A percentile compares a stretch with the other conserved stretches of the same genome.
Evolutionary conservation across 495 filamentous ascomycete genomes (phyloP).

Genomic region (Penicillium riverlandense): DNA sequence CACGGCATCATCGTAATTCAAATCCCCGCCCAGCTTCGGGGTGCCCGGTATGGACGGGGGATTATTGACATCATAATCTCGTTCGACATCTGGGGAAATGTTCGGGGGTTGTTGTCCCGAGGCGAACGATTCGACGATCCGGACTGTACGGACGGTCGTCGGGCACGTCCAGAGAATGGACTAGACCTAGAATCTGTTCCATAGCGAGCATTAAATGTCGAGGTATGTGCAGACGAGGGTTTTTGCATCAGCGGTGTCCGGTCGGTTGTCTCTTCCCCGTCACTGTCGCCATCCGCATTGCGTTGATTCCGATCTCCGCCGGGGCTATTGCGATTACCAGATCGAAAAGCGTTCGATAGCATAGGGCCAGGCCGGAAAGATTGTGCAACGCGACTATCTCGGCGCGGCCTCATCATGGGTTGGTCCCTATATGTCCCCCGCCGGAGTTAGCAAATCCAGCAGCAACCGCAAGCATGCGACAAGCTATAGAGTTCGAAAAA

Average conservation of each 20-base stretch:
- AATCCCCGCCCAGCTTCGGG: conserved; percentile 51
- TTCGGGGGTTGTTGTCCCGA: conserved; percentile 17
- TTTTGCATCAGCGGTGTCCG: conserved; percentile 34
- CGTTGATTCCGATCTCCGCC: conserved; percentile 17
- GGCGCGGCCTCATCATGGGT: conserved; percentile 59
- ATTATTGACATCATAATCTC: conserved; percentile 82
- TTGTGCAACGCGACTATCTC: conserved; percentile 47
- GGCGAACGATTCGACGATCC: conserved; percentile 29
- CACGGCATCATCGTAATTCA: conserved; percentile 76
- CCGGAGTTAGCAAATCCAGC: background rate
- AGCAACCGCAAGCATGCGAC: conserved; percentile 2
- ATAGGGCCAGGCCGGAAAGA: conserved; percentile 40
- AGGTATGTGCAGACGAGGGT: conserved; percentile 15
- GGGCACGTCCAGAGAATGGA: conserved; percentile 20
- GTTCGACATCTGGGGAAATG: conserved; percentile 24
- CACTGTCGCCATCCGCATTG: conserved; percentile 43
- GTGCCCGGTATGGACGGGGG: conserved; percentile 88
- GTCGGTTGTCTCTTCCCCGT: conserved; percentile 31
- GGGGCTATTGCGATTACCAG: conserved; percentile 22
- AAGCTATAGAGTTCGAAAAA: background rate
- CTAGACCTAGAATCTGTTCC: conserved; percentile 29
- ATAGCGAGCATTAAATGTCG: conserved; percentile 22
- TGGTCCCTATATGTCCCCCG: conserved; percentile 47
- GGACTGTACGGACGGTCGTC: conserved; percentile 23
- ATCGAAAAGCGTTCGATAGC: conserved; percentile 17